Base-by-base conservation (phyloP, 805 yeast genomes). In the Hemisphaericaspora nanyangensis region DNA sequence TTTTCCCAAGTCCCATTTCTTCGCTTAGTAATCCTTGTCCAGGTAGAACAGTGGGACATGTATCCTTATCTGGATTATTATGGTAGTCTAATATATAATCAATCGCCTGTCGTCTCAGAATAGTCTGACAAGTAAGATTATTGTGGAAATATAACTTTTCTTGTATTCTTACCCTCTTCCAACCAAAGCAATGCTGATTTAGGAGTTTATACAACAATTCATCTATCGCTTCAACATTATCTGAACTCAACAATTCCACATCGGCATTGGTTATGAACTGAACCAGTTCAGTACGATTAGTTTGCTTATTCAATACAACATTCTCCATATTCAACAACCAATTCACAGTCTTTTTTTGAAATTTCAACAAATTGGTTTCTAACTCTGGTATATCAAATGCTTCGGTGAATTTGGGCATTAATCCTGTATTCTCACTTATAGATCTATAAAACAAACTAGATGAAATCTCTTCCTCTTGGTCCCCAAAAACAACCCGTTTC, bases 1-100 rank as follows among this genome's bases (percentile, higher is more conserved):
- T 91, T 54, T 93, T 93, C 0, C 99, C 99, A 6, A 93, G 70
- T 0, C 99, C 99, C 99, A 93, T 93, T 59, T 93, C 99, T 52
- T 91, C 99, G 1, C 93, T 84, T 25, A 93, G 58, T 6, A 93
- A 63, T 0, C 95, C 96, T 36, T 72, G 69, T 0, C 76, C 80
- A 2, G 78, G 65, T 47, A 74, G 43, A 37, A 48, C 42, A 52
- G 51, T 44, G 37, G 61, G 58, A 42, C 50, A 39, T 50, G 54
- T 19, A 40, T 56, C 29, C 29, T 43, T 37, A 42, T 52, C 42
- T 19, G 54, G 18, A 16, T 50, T 39, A 11, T 48, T 29, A 49
- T 56, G 36, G 37, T 63, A 46, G n/a, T 63, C 39, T 36, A 61
- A 26, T 35, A 68, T 37, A 36, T 52, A 64, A 4, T 53, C 36